These are phyloP conservation scores for Apodospora peruviana DNA, from an alignment of 495 filamentous ascomycete genomes.

Conservation along the genomic window DNA sequence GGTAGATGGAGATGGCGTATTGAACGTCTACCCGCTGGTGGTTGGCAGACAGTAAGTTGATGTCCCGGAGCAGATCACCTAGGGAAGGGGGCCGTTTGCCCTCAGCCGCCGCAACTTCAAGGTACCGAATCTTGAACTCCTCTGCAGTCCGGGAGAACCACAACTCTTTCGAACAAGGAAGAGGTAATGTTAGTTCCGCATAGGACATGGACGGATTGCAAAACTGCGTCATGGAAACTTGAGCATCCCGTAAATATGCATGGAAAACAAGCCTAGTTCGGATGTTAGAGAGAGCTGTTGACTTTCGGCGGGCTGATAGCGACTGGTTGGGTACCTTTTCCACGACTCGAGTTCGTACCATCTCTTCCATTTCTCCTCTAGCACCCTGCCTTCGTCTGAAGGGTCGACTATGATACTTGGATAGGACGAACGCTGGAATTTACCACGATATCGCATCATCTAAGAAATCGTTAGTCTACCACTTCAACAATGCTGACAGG, in stretches of 20 bases:
- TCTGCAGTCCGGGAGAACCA: constrained; percentile 52
- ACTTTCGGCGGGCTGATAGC: neutral
- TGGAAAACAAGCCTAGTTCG: constrained; percentile 50
- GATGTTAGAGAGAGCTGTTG: neutral
- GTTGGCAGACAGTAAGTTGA: constrained; percentile 35
- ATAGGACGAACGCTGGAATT: constrained; percentile 45
- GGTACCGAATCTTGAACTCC: constrained; percentile 52
- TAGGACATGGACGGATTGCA: constrained; percentile 57
- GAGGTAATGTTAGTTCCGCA: constrained; percentile 54
- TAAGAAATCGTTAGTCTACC: constrained; percentile 7
- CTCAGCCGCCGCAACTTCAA: constrained; percentile 20
- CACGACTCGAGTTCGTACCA: constrained; percentile 55
- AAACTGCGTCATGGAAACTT: constrained; percentile 53
- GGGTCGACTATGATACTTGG: constrained; percentile 33
- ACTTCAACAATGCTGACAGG: neutral
- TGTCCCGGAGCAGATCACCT: constrained; percentile 47
- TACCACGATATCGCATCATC: constrained; percentile 41
- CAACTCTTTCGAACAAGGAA: constrained; percentile 48
- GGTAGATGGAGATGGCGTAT: constrained; percentile 43
- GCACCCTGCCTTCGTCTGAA: constrained; percentile 38
- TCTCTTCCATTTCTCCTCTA: constrained; percentile 53
- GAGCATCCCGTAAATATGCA: constrained; percentile 51
- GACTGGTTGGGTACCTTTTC: constrained; percentile 36
- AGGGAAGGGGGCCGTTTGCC: constrained; percentile 40
- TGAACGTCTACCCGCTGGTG: constrained; percentile 45